Base-by-base conservation (phyloP, 768 basidiomycete species). In the Arthromyces matolae region DNA sequence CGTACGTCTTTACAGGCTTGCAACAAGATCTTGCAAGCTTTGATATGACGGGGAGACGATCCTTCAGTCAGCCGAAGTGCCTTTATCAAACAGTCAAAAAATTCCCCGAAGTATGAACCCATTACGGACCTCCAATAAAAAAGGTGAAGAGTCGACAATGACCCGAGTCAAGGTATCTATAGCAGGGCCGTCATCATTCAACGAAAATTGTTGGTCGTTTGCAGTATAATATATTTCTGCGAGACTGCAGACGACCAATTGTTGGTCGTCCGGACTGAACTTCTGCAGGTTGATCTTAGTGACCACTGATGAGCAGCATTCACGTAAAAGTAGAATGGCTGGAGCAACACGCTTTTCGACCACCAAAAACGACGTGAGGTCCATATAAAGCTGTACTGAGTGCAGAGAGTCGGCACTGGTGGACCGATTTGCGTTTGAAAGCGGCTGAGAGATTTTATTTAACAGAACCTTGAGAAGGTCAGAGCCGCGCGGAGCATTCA, bases 61-160 rank as follows among this genome's bases (percentile, higher is more conserved):
- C 56, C 47, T 8, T 58, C 53, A 23, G 63, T 56, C 36, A 69
- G 64, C 10, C 58, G 54, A 41, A 76, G 66, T 16, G 65, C 56
- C 68, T 71, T 45, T n/a, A n/a, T 9, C 6, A 18, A 44, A 10
- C 42, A 23, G 16, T 42, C 9, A 50, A 33, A 36, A 19, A 36
- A 36, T 47, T 14, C 36, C 12, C 24, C 23, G 51, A 16, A 51
- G 16, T n/a, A 45, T n/a, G 18, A 19, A 34, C 28, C 10, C 14
- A 10, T 16, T 40, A 58, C 75, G 44, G 42, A 80, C 79, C 62
- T 79, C 75, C 27, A 83, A 65, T 18, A 78, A 52, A 32, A 66
- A 67, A 5, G 75, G 68, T 32, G 69, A 73, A 7, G 78, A 75
- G 50, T 82, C 80, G 3, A 78, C 68, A 29, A 78, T 62, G 52